A percentile compares a stretch with the other conserved stretches of the same genome.
These are phyloP conservation scores for Dichotomopilus funicola DNA, from an alignment of 2,329 filamentous ascomycete species.

Conservation along the genomic window DNA sequence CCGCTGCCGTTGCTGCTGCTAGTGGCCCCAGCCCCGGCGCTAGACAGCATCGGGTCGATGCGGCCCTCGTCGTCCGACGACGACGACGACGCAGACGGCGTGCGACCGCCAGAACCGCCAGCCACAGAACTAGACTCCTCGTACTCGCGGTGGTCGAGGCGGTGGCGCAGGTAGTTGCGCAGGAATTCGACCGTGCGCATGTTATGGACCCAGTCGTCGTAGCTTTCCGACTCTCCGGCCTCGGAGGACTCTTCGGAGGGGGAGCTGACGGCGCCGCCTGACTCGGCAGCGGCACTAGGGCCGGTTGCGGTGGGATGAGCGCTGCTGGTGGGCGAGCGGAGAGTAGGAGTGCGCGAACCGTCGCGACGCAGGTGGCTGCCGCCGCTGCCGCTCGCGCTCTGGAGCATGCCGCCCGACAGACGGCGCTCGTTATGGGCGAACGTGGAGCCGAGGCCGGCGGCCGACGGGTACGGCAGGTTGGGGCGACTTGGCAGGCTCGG, in stretches of 20 bases:
- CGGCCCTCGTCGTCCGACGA: conserved; percentile 23
- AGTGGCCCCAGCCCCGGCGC: no score
- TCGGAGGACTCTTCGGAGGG: conserved; percentile 47
- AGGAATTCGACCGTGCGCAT: conserved; percentile 59
- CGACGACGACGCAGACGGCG: no score
- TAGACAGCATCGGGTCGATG: conserved; percentile 30
- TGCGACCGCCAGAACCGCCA: neutral
- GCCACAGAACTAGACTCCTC: conserved; percentile 26
- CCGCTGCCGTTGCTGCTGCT: no score
- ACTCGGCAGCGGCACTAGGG: no score
- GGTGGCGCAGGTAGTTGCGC: conserved; percentile 49
- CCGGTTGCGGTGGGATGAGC: no score
- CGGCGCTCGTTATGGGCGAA: conserved; percentile 59
- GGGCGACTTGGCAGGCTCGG: conserved; percentile 58
- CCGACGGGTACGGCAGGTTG: conserved; percentile 62
- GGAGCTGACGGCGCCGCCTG: conserved; percentile 41
- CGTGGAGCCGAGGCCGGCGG: conserved; percentile 63
- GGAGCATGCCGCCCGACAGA: conserved; percentile 61
- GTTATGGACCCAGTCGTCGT: conserved; percentile 61
- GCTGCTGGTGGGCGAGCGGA: conserved; percentile 34
- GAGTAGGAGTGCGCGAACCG: conserved; percentile 36
- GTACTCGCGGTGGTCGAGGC: conserved; percentile 52
- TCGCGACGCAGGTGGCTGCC: conserved; percentile 39
- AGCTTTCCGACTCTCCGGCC: conserved; percentile 50
- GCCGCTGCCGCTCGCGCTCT: conserved; percentile 46